Conservation (phyloP, 225 moss, liverwort and hornwort species). For the Neckera pumila region DNA sequence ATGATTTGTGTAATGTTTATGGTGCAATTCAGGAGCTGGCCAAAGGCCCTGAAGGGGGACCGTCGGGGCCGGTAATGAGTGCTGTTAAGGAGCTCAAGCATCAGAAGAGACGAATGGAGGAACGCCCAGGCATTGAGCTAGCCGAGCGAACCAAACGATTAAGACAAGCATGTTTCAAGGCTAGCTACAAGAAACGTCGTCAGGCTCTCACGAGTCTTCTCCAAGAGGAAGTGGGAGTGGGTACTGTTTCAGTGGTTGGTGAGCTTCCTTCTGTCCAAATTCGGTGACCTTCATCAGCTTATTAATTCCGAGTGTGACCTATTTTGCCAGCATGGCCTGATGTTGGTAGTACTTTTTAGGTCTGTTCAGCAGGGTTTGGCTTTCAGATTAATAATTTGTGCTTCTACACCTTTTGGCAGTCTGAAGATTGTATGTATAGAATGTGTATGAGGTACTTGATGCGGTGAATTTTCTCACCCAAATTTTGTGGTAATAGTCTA, state of each 20-base stretch:
- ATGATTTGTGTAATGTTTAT: neutral
- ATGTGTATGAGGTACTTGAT: neutral
- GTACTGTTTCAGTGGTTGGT: conserved; percentile 60
- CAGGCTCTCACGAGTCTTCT: conserved; percentile 80
- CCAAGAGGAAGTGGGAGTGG: conserved; percentile 66
- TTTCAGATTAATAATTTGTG: neutral
- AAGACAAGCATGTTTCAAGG: conserved; percentile 97
- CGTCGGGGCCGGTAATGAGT: conserved; percentile 79
- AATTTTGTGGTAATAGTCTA: neutral
- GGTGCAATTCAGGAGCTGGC: conserved; percentile 68
- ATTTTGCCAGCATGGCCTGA: neutral
- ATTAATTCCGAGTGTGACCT: neutral
- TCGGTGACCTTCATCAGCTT: conserved; percentile 1
- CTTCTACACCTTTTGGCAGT: neutral
- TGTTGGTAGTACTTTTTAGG: neutral
- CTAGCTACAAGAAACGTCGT: conserved; percentile 97
- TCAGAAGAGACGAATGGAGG: conserved; percentile 97
- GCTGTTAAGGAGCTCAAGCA: conserved; percentile 90
- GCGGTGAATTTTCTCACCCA: neutral
- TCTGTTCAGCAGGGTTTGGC: neutral
- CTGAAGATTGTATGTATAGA: neutral
- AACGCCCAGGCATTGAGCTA: conserved; percentile 92
- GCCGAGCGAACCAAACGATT: conserved; percentile 93
- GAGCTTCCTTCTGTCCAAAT: conserved; percentile 99
- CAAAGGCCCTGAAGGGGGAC: conserved; percentile 85